phyloP scores from a whole-genome alignment of 2,329 filamentous ascomycete genomes.

The Fusarium citri region DNA sequence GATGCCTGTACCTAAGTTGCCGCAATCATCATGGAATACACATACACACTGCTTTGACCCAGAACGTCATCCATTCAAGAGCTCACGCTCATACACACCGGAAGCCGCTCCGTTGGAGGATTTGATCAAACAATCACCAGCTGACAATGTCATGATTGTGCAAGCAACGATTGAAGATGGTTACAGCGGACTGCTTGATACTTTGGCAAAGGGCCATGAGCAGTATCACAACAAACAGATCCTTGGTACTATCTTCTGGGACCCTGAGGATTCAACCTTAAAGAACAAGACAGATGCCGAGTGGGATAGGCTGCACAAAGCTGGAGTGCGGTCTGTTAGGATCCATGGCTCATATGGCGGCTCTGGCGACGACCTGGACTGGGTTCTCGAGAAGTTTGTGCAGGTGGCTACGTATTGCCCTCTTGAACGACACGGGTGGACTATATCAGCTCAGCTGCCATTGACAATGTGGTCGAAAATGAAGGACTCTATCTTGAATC shows the following conservation, averaged over 20 bases:
- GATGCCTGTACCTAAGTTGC: neutral
- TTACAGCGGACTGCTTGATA: neutral
- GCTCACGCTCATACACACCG: slow-evolving; percentile 2
- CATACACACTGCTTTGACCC: slow-evolving; percentile 13
- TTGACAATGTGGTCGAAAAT: neutral
- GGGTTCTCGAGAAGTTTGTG: neutral
- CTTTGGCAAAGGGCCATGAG: neutral
- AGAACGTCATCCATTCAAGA: neutral
- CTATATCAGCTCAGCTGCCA: slow-evolving; percentile 1
- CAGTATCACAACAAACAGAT: neutral
- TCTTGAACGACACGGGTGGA: neutral
- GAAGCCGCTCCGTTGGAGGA: neutral
- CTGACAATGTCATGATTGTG: slow-evolving; percentile 5
- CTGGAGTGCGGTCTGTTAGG: neutral
- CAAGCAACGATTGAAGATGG: slow-evolving; percentile 19
- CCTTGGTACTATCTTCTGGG: neutral
- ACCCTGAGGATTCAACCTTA: neutral
- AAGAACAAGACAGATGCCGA: neutral
- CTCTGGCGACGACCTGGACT: neutral
- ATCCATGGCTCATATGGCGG: slow-evolving; percentile 16
- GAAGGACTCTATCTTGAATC: neutral
- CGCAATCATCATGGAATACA: neutral
- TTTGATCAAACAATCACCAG: neutral
- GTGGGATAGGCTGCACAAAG: neutral
- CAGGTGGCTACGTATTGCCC: neutral